phyloP scores from a whole-genome alignment of 805 yeast species.

The Candida orba region DNA sequence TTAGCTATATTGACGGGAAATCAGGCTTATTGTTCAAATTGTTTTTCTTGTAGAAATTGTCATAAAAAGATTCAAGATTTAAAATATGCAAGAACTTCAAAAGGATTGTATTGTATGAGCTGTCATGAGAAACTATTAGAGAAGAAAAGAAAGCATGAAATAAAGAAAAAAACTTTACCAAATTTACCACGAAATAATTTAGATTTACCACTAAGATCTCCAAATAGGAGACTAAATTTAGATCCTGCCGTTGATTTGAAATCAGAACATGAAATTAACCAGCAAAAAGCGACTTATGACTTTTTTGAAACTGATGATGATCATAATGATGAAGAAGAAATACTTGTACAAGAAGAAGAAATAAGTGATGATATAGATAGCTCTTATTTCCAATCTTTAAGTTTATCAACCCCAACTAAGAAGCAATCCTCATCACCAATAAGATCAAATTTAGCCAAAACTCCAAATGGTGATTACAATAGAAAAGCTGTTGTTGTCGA shows the following conservation, averaged over 20 bases:
- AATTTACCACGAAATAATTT: constrained; percentile 11
- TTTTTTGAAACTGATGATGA: too few relatives aligned
- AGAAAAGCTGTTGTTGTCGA: constrained; percentile 22
- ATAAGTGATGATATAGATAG: constrained; percentile 2
- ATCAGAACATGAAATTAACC: too few relatives aligned
- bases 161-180: constrained; percentile 14
- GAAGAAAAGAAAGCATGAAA: constrained; percentile 57
- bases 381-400: constrained; percentile 1
- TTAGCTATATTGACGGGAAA: constrained; percentile 92
- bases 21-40: constrained; percentile 85
- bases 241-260: not conserved
- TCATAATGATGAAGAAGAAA: too few relatives aligned
- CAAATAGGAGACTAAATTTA: not conserved
- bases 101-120: constrained; percentile 86
- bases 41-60: constrained; percentile 88
- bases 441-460: constrained; percentile 8
- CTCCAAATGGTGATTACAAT: constrained; percentile 18
- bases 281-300: too few relatives aligned
- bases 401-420: constrained; percentile 3
- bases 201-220: not conserved
- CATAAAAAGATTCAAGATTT: constrained; percentile 79
- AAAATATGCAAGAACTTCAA: constrained; percentile 86
- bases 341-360: not conserved
- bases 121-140: constrained; percentile 83
- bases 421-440: constrained; percentile 13